Conservation (phyloP, 257 asterid species). For the Solanum lignicaule region DNA sequence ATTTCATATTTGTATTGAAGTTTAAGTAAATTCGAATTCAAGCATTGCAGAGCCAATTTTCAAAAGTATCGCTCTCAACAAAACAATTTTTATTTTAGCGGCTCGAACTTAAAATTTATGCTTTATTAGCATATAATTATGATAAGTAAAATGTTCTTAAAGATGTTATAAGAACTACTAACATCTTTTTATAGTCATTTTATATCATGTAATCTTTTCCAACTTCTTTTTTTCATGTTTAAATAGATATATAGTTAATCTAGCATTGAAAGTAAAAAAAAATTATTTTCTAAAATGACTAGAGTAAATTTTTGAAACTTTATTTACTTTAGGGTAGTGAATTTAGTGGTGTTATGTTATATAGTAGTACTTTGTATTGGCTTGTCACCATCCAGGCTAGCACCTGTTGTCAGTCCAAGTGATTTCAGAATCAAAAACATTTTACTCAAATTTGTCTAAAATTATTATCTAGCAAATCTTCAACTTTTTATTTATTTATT, state of each 20-base stretch:
- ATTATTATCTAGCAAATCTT: not conserved
- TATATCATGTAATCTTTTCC: not conserved
- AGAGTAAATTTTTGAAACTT: not conserved
- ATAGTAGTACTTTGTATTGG: not conserved
- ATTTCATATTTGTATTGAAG: not conserved
- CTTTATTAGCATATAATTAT: not conserved
- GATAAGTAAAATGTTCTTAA: not conserved
- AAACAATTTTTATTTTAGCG: no score
- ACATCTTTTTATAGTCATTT: not conserved
- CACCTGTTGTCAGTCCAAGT: not conserved
- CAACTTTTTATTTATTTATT: not conserved
- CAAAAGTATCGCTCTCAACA: no score
- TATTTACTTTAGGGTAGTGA: not conserved
- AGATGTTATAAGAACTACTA: not conserved
- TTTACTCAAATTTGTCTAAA: not conserved
- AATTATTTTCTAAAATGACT: not conserved
- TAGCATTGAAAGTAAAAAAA: not conserved
- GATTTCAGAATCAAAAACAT: not conserved
- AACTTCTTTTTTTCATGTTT: not conserved
- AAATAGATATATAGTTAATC: not conserved
- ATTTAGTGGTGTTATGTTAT: not conserved
- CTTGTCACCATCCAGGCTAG: not conserved
- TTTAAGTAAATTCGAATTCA: no score
- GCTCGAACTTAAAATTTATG: fast-evolving
- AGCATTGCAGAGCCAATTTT: no score